These are phyloP conservation scores for Chernovozyma sophiae-reginae DNA, from an alignment of 1,139 yeast species.

Conservation along the genomic window DNA sequence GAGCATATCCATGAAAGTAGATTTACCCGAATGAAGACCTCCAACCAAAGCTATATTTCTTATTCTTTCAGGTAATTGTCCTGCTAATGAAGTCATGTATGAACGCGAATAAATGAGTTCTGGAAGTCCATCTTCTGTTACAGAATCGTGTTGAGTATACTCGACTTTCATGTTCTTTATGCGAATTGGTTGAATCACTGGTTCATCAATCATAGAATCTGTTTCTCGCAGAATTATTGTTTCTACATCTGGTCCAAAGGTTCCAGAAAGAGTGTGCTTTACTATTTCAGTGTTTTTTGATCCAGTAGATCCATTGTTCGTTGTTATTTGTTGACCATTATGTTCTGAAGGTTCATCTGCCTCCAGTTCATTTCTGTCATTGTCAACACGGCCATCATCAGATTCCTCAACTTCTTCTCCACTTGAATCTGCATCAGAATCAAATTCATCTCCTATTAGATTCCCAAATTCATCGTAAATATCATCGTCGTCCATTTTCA, in stretches of 20 bases:
- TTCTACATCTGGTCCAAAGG: conserved; percentile 60
- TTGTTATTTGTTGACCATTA: background rate
- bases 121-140: conserved; percentile 42
- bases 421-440: conserved; percentile 40
- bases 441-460: conserved; percentile 51
- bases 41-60: conserved; percentile 86
- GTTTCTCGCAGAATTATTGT: conserved; percentile 31
- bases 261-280: conserved; percentile 32
- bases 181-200: conserved; percentile 58
- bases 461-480: conserved; percentile 84
- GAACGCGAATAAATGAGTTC: conserved; percentile 57
- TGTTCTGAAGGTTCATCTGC: conserved; percentile 9
- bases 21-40: conserved; percentile 81
- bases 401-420: conserved; percentile 11
- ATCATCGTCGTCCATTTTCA: conserved; percentile 36
- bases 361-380: conserved; percentile 14
- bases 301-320: conserved; percentile 3
- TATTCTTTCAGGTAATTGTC: conserved; percentile 55
- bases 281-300: conserved; percentile 24
- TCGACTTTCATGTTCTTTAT: conserved; percentile 47
- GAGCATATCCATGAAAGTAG: conserved; percentile 69
- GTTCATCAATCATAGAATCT: conserved; percentile 35
- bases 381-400: conserved; percentile 13
- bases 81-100: conserved; percentile 50
- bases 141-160: conserved; percentile 19